Conservation (phyloP, 768 basidiomycete species). For the Xerocomellus amylosporus region DNA sequence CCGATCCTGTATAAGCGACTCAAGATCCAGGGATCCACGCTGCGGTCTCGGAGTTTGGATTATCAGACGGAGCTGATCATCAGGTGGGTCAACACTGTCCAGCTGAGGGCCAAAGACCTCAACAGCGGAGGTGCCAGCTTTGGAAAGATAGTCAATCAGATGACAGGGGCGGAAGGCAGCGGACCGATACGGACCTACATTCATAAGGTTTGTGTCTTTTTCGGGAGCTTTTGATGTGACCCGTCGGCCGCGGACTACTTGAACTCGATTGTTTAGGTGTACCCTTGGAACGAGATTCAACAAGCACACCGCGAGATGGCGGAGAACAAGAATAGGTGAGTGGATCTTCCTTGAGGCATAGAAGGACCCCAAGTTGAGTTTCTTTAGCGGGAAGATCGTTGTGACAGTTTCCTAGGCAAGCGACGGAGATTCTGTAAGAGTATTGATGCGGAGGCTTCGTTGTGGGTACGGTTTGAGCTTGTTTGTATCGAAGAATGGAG, state of each 20-base stretch:
- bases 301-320: slow-evolving; percentile 85
- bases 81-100: slow-evolving; percentile 38
- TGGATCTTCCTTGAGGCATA: neutral
- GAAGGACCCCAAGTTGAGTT: neutral
- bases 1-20: slow-evolving; percentile 83
- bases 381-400: slow-evolving; percentile 34
- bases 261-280: slow-evolving; percentile 49
- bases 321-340: slow-evolving; percentile 56
- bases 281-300: slow-evolving; percentile 75
- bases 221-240: slow-evolving; percentile 10
- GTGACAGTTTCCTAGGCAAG: slow-evolving; percentile 23
- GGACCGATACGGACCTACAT: slow-evolving; percentile 72
- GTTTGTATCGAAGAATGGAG: slow-evolving; percentile 5
- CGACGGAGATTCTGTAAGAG: slow-evolving; percentile 9
- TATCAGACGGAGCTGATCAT: slow-evolving; percentile 76
- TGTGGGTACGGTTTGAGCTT: slow-evolving; percentile 4
- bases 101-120: neutral
- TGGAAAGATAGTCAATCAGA: slow-evolving; percentile 50
- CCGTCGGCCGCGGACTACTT: slow-evolving; percentile 12
- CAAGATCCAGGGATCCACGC: slow-evolving; percentile 83
- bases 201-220: slow-evolving; percentile 56
- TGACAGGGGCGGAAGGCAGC: slow-evolving; percentile 54
- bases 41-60: slow-evolving; percentile 67
- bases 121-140: slow-evolving; percentile 42
- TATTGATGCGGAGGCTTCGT: neutral